Evolutionary conservation across 352 stramenopile genomes (phyloP).

Genomic region (Phytopythium vexans): DNA sequence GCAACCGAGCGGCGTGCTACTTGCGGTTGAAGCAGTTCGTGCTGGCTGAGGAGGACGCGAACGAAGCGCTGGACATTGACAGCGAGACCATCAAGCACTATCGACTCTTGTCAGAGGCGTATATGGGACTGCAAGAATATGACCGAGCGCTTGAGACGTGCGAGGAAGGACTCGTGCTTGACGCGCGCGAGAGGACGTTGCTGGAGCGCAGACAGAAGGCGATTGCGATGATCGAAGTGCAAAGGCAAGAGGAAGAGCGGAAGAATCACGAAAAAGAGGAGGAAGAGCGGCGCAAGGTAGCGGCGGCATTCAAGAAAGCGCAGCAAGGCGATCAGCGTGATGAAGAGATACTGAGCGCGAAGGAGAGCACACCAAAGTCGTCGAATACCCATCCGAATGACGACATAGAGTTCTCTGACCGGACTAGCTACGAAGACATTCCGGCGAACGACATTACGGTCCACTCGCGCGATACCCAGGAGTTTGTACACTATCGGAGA

Average conservation of each 20-base stretch:
- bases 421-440: conserved; percentile 34
- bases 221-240: conserved; percentile 9
- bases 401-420: neutral
- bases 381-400: neutral
- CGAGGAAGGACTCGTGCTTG: conserved; percentile 27
- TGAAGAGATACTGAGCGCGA: neutral
- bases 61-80: conserved; percentile 28
- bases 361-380: neutral
- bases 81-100: conserved; percentile 33
- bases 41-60: conserved; percentile 25
- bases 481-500: conserved; percentile 18
- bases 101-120: conserved; percentile 24
- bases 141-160: conserved; percentile 31
- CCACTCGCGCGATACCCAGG: conserved; percentile 12
- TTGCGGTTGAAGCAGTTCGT: conserved; percentile 24
- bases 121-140: conserved; percentile 33
- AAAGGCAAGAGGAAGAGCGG: conserved; percentile 5
- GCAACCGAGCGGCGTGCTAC: conserved; percentile 33
- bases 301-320: conserved; percentile 14
- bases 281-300: no score
- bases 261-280: conserved; percentile 11
- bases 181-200: conserved; percentile 17
- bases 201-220: conserved; percentile 13
- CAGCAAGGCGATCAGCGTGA: conserved; percentile 1
- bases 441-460: conserved; percentile 25